Percentiles rank a stretch among this genome's conserved stretches.
phyloP scores from a whole-genome alignment of 768 basidiomycete genomes.

The Neoboletus magnificus region DNA sequence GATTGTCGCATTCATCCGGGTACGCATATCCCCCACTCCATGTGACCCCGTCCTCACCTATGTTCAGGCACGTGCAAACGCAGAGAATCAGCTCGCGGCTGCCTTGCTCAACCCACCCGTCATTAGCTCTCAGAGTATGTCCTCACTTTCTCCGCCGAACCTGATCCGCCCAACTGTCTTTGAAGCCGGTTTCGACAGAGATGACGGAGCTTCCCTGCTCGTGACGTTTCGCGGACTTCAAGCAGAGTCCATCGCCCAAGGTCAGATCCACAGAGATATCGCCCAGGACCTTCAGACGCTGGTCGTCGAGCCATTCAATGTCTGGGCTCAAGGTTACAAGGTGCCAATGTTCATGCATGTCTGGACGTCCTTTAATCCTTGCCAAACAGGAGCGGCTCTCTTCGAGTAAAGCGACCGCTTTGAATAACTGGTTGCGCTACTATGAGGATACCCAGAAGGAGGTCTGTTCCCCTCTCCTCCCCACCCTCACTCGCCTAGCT shows the following conservation, averaged over 20 bases:
- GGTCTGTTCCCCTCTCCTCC: conserved; percentile 36
- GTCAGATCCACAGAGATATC: conserved; percentile 67
- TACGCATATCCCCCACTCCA: conserved; percentile 35
- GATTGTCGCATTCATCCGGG: conserved; percentile 78
- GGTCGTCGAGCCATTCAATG: conserved; percentile 77
- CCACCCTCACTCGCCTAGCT: not conserved
- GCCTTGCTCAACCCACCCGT: conserved; percentile 51
- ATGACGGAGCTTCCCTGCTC: conserved; percentile 81
- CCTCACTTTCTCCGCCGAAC: not conserved
- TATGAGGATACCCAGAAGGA: conserved; percentile 71
- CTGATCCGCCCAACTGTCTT: conserved; percentile 6
- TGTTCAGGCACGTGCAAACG: conserved; percentile 66
- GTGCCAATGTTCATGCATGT: conserved; percentile 32
- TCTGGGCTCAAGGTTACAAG: conserved; percentile 76
- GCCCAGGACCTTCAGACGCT: conserved; percentile 72
- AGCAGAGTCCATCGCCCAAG: conserved; percentile 66
- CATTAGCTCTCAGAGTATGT: conserved; percentile 49
- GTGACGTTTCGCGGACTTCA: conserved; percentile 80
- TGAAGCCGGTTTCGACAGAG: conserved; percentile 68
- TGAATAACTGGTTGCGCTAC: conserved; percentile 64
- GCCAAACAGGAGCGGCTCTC: conserved; percentile 54
- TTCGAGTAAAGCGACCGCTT: conserved; percentile 51
- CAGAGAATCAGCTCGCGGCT: conserved; percentile 63
- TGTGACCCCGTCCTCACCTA: conserved; percentile 5
- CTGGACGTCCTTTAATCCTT: conserved; percentile 12